Base-by-base conservation (phyloP, 1,284 basidiomycete species). In the Heterobasidion occidentale region DNA sequence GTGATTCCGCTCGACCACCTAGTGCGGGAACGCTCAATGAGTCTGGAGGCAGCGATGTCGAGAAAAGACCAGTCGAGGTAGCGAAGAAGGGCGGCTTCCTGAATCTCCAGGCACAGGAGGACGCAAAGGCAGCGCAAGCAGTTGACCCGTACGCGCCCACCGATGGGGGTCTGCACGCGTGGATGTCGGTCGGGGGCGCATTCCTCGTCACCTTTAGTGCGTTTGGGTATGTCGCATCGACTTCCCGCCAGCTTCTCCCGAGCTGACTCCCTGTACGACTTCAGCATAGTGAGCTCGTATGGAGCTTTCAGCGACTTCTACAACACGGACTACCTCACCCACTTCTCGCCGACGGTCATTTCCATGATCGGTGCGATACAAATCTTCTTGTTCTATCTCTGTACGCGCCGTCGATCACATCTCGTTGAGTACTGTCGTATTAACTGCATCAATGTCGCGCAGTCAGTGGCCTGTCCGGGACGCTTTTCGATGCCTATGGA, bases 351-450 rank as follows among this genome's bases (percentile, higher is more conserved):
- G 6, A 67, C 67, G 11, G 36, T 68, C 5, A 62, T 68, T 33
- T 61, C 61, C 9, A 67, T 68, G 67, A 64, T 68, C 51, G 67
- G 67, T 1, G 61, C 67, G 9, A 51, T 68, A 2, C 67, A 67
- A 46, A 61, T 68, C 3, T 68, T 68, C 51, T 42, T 68, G 14
- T 38, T 68, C 1, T 68, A 67, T 46, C 44, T 63, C 34, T 64
- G 67, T 68, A 51, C 36, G 63, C 55, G 44, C 36, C 33, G n/a
- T 15, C 17, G 34, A 50, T 38, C 33, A 45, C 42, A 6, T 3
- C 15, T 11, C 1, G 7, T 46, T 49, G 14, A 58, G 52, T 60
- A 15, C 54, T 36, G 6, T 33, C 2, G 1, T 33, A 15, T 20
- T 20, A 45, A 33, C 9, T 12, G n/a, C 38, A n/a, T 6, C 38